A percentile compares a stretch with the other conserved stretches of the same genome.
phyloP scores from a whole-genome alignment of 306 rosid species.

The Lithocarpus polystachyus region DNA sequence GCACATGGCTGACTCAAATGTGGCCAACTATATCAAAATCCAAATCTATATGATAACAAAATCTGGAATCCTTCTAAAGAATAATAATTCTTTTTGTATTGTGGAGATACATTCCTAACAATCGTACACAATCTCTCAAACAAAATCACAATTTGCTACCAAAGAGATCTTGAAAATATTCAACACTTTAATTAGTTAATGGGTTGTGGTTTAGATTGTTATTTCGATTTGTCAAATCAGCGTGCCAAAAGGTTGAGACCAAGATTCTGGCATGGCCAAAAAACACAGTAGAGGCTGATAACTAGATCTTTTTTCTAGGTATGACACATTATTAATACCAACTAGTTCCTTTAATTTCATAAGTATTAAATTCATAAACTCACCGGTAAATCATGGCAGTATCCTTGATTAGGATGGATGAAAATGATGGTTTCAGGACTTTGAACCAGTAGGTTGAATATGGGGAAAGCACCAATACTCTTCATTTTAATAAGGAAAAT shows the following conservation, averaged over 20 bases:
- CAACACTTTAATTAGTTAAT: background rate
- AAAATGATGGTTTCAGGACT: background rate
- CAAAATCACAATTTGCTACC: background rate
- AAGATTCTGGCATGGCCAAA: background rate
- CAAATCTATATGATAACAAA: background rate
- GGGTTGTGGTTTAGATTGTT: background rate
- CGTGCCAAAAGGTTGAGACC: constrained; percentile 18
- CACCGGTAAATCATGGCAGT: background rate
- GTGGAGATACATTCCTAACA: background rate
- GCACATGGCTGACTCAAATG: background rate
- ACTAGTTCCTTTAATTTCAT: background rate
- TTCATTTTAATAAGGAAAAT: too few species aligned
- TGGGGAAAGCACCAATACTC: too few species aligned
- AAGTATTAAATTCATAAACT: background rate
- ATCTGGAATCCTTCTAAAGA: background rate
- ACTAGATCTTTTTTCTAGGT: background rate
- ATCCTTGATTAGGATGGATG: background rate
- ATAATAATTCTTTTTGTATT: background rate
- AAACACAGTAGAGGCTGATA: background rate
- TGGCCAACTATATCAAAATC: background rate
- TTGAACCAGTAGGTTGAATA: too few species aligned
- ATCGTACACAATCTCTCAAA: background rate
- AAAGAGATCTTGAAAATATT: background rate
- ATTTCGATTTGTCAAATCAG: constrained; percentile 3
- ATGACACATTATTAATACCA: background rate